These are phyloP conservation scores for Viola pubescens DNA, from an alignment of 441 rosid genomes.

Conservation along the genomic window DNA sequence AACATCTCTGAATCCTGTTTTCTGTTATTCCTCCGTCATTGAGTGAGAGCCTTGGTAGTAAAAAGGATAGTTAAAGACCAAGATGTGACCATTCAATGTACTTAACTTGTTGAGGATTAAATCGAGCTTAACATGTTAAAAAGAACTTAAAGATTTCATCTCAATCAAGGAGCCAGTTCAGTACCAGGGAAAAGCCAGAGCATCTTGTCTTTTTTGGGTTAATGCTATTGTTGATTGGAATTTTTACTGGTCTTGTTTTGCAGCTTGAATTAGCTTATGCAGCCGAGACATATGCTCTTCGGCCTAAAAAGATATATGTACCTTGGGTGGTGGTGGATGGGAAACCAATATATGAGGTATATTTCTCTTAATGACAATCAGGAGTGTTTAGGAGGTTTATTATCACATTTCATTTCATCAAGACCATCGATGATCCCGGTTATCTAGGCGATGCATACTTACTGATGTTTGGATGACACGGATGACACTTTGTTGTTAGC, in stretches of 20 bases:
- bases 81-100: no score
- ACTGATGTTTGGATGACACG: background rate
- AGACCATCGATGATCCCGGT: background rate
- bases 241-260: constrained; percentile 14
- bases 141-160: no score
- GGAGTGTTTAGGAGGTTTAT: no score
- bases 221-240: background rate
- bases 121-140: no score
- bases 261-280: constrained; percentile 83
- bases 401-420: background rate
- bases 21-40: no score
- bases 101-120: no score
- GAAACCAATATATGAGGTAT: constrained; percentile 85
- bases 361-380: constrained; percentile 13
- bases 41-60: no score
- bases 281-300: constrained; percentile 67
- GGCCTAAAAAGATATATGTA: constrained; percentile 78
- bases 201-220: background rate
- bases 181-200: no score
- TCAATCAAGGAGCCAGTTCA: no score
- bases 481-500: background rate
- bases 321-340: constrained; percentile 97
- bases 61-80: no score
- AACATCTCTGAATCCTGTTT: no score
- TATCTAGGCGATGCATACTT: background rate